Percentiles rank a stretch among this genome's conserved stretches.
Conservation (phyloP, 768 basidiomycete species). For the Boletus eberwhitei region DNA sequence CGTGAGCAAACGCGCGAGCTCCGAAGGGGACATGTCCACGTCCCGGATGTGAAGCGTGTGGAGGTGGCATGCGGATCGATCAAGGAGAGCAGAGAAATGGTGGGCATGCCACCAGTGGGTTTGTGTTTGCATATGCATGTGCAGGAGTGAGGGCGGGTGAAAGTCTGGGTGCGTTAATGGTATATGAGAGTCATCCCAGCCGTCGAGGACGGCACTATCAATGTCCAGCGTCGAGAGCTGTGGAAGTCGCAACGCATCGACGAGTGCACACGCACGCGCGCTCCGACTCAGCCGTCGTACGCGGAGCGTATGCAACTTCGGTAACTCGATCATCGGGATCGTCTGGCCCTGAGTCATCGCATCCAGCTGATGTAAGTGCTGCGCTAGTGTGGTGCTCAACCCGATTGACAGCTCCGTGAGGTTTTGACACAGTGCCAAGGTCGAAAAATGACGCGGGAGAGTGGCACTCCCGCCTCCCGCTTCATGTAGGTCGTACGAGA, state of each 20-base stretch:
- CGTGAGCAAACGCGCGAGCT: constrained; percentile 17
- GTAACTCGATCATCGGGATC: constrained; percentile 13
- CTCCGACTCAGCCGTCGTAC: constrained; percentile 22
- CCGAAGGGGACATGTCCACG: constrained; percentile 22
- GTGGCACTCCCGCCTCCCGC: constrained; percentile 23
- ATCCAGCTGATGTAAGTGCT: constrained; percentile 13
- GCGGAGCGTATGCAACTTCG: constrained; percentile 19
- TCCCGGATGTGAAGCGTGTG: constrained; percentile 17
- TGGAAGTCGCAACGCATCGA: constrained; percentile 23
- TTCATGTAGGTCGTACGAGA: constrained; percentile 26
- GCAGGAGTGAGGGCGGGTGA: not conserved
- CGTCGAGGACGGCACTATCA: constrained; percentile 17
- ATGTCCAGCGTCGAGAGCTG: constrained; percentile 20
- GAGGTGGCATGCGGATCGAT: constrained; percentile 22
- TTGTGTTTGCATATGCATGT: not conserved
- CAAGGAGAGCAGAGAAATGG: constrained; percentile 21
- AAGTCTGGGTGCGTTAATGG: constrained; percentile 13
- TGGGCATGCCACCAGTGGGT: constrained; percentile 21
- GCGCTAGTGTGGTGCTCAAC: constrained; percentile 9
- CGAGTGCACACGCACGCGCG: constrained; percentile 13
- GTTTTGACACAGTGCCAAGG: constrained; percentile 14
- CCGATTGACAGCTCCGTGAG: constrained; percentile 25
- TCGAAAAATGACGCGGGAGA: constrained; percentile 19
- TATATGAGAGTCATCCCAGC: constrained; percentile 10
- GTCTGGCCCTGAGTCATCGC: constrained; percentile 3